Evolutionary conservation across 306 rosid genomes (phyloP).

Genomic region (Abrus pulchellus): DNA sequence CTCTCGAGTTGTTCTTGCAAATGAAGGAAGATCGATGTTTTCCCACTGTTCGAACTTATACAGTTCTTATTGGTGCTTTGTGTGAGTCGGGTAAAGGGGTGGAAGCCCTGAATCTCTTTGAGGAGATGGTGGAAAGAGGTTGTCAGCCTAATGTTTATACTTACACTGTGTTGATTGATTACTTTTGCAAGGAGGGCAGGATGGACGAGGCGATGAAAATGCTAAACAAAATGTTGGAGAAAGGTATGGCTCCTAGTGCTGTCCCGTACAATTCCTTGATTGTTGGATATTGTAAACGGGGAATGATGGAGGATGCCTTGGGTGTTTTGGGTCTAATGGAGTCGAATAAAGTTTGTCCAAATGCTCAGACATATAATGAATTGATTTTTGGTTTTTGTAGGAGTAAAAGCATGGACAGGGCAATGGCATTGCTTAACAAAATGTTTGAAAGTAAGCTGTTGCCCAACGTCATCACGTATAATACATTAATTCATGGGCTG

Average conservation of each 20-base stretch:
- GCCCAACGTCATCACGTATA: slow-evolving; percentile 72
- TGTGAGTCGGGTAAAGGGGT: slow-evolving; percentile 61
- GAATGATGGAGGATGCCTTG: slow-evolving; percentile 67
- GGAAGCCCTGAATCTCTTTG: slow-evolving; percentile 62
- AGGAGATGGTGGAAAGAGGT: slow-evolving; percentile 70
- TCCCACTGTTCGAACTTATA: slow-evolving; percentile 70
- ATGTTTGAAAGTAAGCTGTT: slow-evolving; percentile 69
- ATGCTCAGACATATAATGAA: slow-evolving; percentile 75
- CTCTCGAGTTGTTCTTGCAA: slow-evolving; percentile 64
- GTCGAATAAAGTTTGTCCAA: slow-evolving; percentile 64
- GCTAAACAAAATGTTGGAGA: slow-evolving; percentile 68
- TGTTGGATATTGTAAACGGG: slow-evolving; percentile 74
- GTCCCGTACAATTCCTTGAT: slow-evolving; percentile 79
- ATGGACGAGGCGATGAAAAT: slow-evolving; percentile 63
- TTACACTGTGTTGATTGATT: slow-evolving; percentile 69
- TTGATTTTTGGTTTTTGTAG: slow-evolving; percentile 78
- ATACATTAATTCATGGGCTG: slow-evolving; percentile 78
- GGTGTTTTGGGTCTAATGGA: slow-evolving; percentile 72
- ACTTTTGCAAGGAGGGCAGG: slow-evolving; percentile 67
- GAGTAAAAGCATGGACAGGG: slow-evolving; percentile 74
- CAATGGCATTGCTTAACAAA: slow-evolving; percentile 72
- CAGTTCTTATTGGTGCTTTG: slow-evolving; percentile 62
- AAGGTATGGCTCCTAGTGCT: slow-evolving; percentile 65
- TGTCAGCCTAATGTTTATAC: slow-evolving; percentile 79
- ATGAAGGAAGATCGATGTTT: slow-evolving; percentile 73